A percentile compares a stretch with the other conserved stretches of the same genome.
Evolutionary conservation across 352 stramenopile species (phyloP).

Genomic region (Globisporangium uncinulatum): DNA sequence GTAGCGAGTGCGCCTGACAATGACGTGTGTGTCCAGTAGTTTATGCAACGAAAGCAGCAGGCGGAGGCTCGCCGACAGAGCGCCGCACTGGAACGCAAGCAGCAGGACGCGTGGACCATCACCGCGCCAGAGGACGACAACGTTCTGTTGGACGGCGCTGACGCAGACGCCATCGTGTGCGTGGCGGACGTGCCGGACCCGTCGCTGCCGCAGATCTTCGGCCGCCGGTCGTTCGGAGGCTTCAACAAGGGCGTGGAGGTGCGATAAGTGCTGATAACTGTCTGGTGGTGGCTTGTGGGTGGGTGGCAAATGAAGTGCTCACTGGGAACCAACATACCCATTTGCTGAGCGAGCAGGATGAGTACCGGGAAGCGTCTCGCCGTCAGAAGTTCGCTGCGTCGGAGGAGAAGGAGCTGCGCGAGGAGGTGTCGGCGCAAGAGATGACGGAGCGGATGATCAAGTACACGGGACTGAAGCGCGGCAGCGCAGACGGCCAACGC

Average conservation of each 20-base stretch:
- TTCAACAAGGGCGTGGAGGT: slow-evolving; percentile 82
- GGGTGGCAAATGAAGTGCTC: not conserved
- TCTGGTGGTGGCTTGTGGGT: no score
- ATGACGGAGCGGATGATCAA: slow-evolving; percentile 82
- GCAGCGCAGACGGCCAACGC: slow-evolving; percentile 18
- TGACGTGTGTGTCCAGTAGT: slow-evolving; percentile 22
- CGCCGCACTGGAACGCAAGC: slow-evolving; percentile 44
- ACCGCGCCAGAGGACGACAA: slow-evolving; percentile 22
- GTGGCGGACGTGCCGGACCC: slow-evolving; percentile 59
- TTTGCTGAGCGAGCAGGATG: slow-evolving; percentile 28
- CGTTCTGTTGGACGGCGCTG: slow-evolving; percentile 7
- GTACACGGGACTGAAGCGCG: slow-evolving; percentile 67
- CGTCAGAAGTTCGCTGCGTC: slow-evolving; percentile 53
- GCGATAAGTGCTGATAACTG: not conserved
- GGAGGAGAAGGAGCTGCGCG: slow-evolving; percentile 66
- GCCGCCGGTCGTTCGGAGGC: slow-evolving; percentile 67
- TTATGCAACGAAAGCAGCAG: slow-evolving; percentile 84
- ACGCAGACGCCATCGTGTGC: slow-evolving; percentile 40
- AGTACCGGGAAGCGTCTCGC: slow-evolving; percentile 53
- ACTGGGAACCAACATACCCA: not conserved
- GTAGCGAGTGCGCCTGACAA: not conserved
- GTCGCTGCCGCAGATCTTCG: slow-evolving; percentile 69
- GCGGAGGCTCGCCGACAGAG: slow-evolving; percentile 45
- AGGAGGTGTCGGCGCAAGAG: slow-evolving; percentile 78
- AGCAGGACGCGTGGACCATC: slow-evolving; percentile 53